A percentile compares a stretch with the other conserved stretches of the same genome.
Conservation (phyloP, 495 filamentous ascomycete species). For the Durotheca rogersii region DNA sequence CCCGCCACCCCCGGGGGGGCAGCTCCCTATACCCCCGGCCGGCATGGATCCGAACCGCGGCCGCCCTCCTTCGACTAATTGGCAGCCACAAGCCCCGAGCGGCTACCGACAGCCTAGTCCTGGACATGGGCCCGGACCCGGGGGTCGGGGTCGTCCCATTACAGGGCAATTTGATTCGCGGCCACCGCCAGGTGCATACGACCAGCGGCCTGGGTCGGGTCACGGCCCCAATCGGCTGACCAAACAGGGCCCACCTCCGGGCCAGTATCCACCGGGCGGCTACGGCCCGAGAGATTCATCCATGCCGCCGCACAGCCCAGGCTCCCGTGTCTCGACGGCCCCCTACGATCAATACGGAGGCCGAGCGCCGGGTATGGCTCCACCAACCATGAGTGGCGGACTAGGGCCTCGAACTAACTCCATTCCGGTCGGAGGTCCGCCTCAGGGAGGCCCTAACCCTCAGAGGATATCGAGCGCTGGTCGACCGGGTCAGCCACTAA, state of each 20-base stretch:
- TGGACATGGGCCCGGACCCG: slow-evolving; percentile 34
- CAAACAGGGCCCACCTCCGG: slow-evolving; percentile 39
- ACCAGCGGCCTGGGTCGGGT: slow-evolving; percentile 24
- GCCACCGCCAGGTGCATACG: slow-evolving; percentile 19
- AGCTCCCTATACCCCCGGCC: slow-evolving; percentile 35
- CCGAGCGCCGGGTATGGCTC: slow-evolving; percentile 6
- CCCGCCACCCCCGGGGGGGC: slow-evolving; percentile 20
- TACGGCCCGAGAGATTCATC: slow-evolving; percentile 34
- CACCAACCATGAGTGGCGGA: slow-evolving; percentile 34
- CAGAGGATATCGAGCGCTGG: slow-evolving; percentile 18
- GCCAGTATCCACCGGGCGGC: slow-evolving; percentile 25
- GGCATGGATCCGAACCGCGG: slow-evolving; percentile 33
- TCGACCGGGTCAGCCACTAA: slow-evolving; percentile 17
- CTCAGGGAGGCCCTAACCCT: slow-evolving; percentile 27
- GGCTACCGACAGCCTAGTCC: slow-evolving; percentile 47
- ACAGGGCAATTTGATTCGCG: slow-evolving; percentile 31
- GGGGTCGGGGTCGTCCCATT: slow-evolving; percentile 24
- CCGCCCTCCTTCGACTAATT: slow-evolving; percentile 38
- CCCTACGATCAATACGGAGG: slow-evolving; percentile 19
- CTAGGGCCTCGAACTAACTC: slow-evolving; percentile 34
- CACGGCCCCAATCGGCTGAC: slow-evolving; percentile 35
- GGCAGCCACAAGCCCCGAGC: slow-evolving; percentile 46
- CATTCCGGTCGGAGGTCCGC: slow-evolving; percentile 30
- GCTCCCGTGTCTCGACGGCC: slow-evolving; percentile 26
- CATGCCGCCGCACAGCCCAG: slow-evolving; percentile 24